phyloP scores from a whole-genome alignment of 306 rosid genomes.

The Trifolium pratense region DNA sequence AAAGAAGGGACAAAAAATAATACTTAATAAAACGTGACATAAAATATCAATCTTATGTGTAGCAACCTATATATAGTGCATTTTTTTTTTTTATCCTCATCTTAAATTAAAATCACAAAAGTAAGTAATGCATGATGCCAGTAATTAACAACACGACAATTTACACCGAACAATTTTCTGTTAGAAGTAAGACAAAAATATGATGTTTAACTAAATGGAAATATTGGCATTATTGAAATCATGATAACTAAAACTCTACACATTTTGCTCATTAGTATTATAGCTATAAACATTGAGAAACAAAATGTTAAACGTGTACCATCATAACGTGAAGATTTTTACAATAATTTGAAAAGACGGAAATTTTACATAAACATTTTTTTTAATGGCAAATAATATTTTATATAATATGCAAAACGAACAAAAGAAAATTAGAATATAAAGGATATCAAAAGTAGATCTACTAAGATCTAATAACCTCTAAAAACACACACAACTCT shows the following conservation, averaged over 20 bases:
- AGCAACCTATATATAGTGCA: neutral
- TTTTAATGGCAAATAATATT: no score
- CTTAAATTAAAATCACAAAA: slow-evolving; percentile 9
- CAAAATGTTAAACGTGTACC: slow-evolving; percentile 19
- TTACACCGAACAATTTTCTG: slow-evolving; percentile 15
- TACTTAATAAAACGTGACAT: neutral
- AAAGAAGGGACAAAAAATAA: neutral
- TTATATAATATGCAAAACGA: no score
- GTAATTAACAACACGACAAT: slow-evolving; percentile 11
- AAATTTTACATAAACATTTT: no score
- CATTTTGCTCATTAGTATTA: neutral
- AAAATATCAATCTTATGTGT: neutral
- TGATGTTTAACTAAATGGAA: neutral
- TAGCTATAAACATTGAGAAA: neutral
- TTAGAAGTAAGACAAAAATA: slow-evolving; percentile 15
- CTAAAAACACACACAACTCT: no score
- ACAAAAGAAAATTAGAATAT: no score
- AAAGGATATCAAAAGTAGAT: no score
- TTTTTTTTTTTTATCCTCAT: neutral
- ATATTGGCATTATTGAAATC: neutral
- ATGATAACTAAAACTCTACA: neutral
- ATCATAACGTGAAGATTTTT: no score
- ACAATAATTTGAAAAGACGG: neutral
- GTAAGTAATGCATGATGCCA: neutral
- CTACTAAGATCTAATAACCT: no score